Evolutionary conservation across 1,284 basidiomycete genomes (phyloP), one percentile per base, ranked within the genome.

Genomic region (Macrocystidia cucumis): DNA sequence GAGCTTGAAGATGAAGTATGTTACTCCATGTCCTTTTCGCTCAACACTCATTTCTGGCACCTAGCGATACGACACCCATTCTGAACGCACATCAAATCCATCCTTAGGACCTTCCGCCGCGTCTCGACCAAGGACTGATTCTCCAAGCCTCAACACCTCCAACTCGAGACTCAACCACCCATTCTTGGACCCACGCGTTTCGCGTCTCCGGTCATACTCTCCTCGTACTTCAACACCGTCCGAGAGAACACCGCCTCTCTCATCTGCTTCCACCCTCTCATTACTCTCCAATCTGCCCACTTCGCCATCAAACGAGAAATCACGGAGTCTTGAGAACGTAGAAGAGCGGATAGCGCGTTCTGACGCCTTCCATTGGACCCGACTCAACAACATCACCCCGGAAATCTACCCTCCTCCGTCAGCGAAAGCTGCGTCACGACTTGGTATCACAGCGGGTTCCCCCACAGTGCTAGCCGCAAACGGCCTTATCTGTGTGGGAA

Each of bases 401-500:
- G 65, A 66, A 40, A 60, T 74, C 44, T 91, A 64, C 58, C 66
- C 60, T 26, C 72, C 54, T 39, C 64, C 62, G 12, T 70, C 67
- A 38, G 69, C 65, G 45, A 88, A 84, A 47, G 72, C 72, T 11
- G 69, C 76, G 7, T 63, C 76, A 14, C 48, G 85, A 2, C 63
- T 88, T 6, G 80, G 78, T 0, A 60, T 72, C 3, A 52, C 62
- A 3, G 50, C 70, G 12, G 86, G 87, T 0, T 63, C 60, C 0
- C 91, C 93, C 0, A 90, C 83, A 0, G 86, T 88, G 8, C 59
- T 98, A 38, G 80, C 86, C 6, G 85, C 87, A 7, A 89, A 89
- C 46, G 93, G 92, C 0, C 63, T 96, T 41, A 77, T 99, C 22
- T 97, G 91, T 42, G 67, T 98, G 3, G 96, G 96, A 3, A 92